These are phyloP conservation scores for Neonectria magnoliae DNA, from an alignment of 2,329 filamentous ascomycete species.

Conservation along the genomic window DNA sequence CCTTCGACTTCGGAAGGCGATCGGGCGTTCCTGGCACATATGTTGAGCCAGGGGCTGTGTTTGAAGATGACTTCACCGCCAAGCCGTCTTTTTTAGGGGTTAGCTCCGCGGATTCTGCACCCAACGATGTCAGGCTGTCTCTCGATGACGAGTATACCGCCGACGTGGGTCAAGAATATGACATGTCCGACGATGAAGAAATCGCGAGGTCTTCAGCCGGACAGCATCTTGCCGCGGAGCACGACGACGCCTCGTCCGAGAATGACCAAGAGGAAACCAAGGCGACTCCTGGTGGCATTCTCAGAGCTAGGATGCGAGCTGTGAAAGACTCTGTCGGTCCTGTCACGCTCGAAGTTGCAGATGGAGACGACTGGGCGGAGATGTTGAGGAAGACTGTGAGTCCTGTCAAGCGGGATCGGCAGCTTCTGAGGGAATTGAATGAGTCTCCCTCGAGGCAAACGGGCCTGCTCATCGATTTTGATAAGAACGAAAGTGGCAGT, in stretches of 20 bases:
- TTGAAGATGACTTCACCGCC: constrained; percentile 65
- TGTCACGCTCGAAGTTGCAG: constrained; percentile 67
- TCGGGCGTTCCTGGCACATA: constrained; percentile 81
- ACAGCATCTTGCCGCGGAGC: constrained; percentile 82
- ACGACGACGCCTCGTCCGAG: constrained; percentile 65
- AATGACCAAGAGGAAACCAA: constrained; percentile 58
- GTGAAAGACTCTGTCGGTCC: constrained; percentile 69
- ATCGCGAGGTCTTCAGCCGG: constrained; percentile 82
- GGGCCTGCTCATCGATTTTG: constrained; percentile 40
- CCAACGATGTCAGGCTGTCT: constrained; percentile 67
- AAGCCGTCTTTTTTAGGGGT: constrained; percentile 90
- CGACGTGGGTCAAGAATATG: constrained; percentile 80
- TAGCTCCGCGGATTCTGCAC: constrained; percentile 85
- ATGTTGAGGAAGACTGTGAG: constrained; percentile 95
- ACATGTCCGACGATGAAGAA: constrained; percentile 74
- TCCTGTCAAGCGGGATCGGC: constrained; percentile 90
- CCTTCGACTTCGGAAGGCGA: constrained; percentile 64
- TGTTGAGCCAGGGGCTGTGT: constrained; percentile 66
- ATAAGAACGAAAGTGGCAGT: constrained; percentile 59
- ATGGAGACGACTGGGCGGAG: constrained; percentile 90
- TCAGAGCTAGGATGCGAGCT: constrained; percentile 71
- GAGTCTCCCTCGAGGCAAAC: constrained; percentile 57
- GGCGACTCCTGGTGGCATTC: constrained; percentile 67
- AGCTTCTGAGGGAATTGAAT: constrained; percentile 70
- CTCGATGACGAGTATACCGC: constrained; percentile 65